These are phyloP conservation scores for Sphaerobolus stellatus DNA, from an alignment of 1,284 basidiomycete genomes.

Conservation along the genomic window DNA sequence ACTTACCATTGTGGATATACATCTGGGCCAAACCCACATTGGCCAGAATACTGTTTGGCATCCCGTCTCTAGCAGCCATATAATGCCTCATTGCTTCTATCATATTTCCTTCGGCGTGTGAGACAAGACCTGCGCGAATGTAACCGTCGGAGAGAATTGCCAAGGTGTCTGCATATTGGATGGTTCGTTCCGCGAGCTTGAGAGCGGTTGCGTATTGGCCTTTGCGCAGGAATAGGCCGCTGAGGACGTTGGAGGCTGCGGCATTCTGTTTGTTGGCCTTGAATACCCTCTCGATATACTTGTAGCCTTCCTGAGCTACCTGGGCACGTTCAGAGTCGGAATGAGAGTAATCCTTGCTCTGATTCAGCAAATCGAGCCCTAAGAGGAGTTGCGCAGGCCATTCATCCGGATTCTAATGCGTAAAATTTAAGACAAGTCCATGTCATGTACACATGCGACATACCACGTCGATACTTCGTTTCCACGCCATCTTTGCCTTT, in stretches of 20 bases:
- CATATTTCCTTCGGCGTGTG: conserved; percentile 65
- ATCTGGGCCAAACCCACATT: conserved; percentile 85
- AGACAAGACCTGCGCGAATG: conserved; percentile 74
- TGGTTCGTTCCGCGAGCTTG: conserved; percentile 88
- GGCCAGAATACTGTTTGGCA: conserved; percentile 74
- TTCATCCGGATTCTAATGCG: conserved; percentile 65
- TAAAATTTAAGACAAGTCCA: conserved; percentile 1
- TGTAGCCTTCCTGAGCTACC: conserved; percentile 55
- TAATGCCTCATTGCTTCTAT: conserved; percentile 73
- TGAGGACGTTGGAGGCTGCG: conserved; percentile 75
- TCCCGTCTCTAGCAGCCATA: conserved; percentile 69
- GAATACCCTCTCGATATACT: conserved; percentile 70
- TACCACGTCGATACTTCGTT: conserved; percentile 79
- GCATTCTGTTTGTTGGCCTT: conserved; percentile 74
- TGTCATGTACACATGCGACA: conserved; percentile 30
- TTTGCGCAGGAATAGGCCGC: conserved; percentile 71
- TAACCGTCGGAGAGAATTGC: conserved; percentile 78
- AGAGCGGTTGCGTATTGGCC: conserved; percentile 66
- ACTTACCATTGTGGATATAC: conserved; percentile 75
- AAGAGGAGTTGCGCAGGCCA: conserved; percentile 78
- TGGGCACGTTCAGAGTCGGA: conserved; percentile 60
- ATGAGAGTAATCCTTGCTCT: conserved; percentile 64
- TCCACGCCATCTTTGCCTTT: conserved; percentile 84
- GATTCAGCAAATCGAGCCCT: conserved; percentile 81
- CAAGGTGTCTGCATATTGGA: conserved; percentile 89